Percentiles rank a stretch among this genome's conserved stretches.
Evolutionary conservation across 2,329 filamentous ascomycete species (phyloP).

Genomic region (Penicillium oxalicum): DNA sequence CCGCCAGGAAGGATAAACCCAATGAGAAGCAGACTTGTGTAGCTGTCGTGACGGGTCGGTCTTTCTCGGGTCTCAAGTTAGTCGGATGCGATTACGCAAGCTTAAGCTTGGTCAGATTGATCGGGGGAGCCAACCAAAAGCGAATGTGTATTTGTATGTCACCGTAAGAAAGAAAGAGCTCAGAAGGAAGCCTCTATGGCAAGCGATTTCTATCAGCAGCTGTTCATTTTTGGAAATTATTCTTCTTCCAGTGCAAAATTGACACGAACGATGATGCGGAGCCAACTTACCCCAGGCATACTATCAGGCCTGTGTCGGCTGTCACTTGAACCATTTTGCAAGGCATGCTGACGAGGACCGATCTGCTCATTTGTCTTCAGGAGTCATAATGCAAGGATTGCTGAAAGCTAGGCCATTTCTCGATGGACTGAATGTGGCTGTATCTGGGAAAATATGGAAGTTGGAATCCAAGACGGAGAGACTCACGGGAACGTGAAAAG

Average conservation of each 20-base stretch:
- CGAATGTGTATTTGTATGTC: slow-evolving; percentile 35
- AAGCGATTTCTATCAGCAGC: slow-evolving; percentile 15
- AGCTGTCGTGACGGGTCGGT: slow-evolving; percentile 43
- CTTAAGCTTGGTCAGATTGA: neutral
- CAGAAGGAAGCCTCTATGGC: slow-evolving; percentile 27
- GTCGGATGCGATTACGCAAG: slow-evolving; percentile 4
- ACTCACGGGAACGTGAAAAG: too few relatives aligned
- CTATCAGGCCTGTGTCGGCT: slow-evolving; percentile 27
- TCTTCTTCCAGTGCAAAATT: neutral
- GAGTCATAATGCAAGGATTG: too few relatives aligned
- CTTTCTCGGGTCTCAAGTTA: slow-evolving; percentile 23
- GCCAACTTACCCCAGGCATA: slow-evolving; percentile 28
- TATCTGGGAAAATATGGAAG: too few relatives aligned
- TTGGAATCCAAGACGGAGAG: too few relatives aligned
- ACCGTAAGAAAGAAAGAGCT: slow-evolving; percentile 31
- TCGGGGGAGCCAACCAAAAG: slow-evolving; percentile 31
- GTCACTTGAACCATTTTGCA: slow-evolving; percentile 24
- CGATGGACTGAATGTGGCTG: too few relatives aligned
- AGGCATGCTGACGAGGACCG: too few relatives aligned
- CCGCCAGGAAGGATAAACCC: slow-evolving; percentile 33
- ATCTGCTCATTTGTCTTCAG: too few relatives aligned
- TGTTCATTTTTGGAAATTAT: neutral
- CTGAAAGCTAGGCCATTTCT: too few relatives aligned
- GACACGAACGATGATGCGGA: neutral
- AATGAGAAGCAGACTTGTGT: slow-evolving; percentile 38